Percentiles rank a stretch among this genome's conserved stretches.
phyloP scores from a whole-genome alignment of 305 asterid genomes.

The Fraxinus sp. region DNA sequence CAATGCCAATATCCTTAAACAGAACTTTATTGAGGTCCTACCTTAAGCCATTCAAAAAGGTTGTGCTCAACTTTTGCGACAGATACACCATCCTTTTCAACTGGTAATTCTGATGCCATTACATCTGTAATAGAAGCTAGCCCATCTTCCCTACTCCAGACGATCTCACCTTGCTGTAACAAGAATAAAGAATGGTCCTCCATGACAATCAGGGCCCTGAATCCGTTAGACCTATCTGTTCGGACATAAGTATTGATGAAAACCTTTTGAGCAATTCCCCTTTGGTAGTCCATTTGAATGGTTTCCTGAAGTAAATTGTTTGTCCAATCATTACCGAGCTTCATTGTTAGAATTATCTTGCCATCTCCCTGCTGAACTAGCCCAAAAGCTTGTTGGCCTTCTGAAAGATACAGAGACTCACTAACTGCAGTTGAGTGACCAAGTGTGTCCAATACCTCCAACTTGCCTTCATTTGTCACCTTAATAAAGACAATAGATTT shows the following conservation, averaged over 20 bases:
- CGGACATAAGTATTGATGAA: slow-evolving; percentile 80
- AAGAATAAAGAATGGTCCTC: slow-evolving; percentile 87
- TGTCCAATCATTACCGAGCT: slow-evolving; percentile 61
- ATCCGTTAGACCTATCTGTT: slow-evolving; percentile 84
- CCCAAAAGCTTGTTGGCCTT: slow-evolving; percentile 72
- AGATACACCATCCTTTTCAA: slow-evolving; percentile 85
- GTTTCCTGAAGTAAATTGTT: slow-evolving; percentile 66
- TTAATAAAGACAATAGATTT: slow-evolving; percentile 45
- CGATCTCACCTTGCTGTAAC: slow-evolving; percentile 85
- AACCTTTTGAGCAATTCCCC: slow-evolving; percentile 76
- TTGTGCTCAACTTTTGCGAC: slow-evolving; percentile 91
- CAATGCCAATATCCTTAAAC: neutral
- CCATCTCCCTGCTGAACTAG: slow-evolving; percentile 56
- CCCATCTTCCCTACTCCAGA: slow-evolving; percentile 96
- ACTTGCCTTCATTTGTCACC: slow-evolving; percentile 53
- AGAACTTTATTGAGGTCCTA: slow-evolving; percentile 33
- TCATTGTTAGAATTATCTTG: slow-evolving; percentile 63
- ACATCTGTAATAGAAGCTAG: slow-evolving; percentile 90
- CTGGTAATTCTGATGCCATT: slow-evolving; percentile 78
- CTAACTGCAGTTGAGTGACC: slow-evolving; percentile 61
- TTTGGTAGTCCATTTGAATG: slow-evolving; percentile 58
- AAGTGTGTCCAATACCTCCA: slow-evolving; percentile 48
- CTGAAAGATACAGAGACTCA: slow-evolving; percentile 63
- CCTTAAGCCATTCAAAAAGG: slow-evolving; percentile 97
- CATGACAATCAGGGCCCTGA: slow-evolving; percentile 92